These are phyloP conservation scores for Fusarium devonianum DNA, from an alignment of 2,329 filamentous ascomycete genomes.

Conservation along the genomic window DNA sequence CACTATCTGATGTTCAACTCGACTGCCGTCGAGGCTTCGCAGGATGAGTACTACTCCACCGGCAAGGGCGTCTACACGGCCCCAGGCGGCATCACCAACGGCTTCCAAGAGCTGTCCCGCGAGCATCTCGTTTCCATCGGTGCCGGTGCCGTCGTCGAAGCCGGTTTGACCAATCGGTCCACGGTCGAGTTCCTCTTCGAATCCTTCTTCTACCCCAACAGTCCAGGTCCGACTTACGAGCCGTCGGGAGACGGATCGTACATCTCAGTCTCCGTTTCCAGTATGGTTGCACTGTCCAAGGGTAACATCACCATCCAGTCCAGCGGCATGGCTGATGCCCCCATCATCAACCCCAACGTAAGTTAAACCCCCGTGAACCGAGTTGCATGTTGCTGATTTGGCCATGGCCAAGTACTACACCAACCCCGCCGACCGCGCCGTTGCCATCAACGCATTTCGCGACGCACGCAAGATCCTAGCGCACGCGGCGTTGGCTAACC, in stretches of 20 bases:
- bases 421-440: slow-evolving; percentile 41
- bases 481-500: slow-evolving; percentile 36
- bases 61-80: slow-evolving; percentile 35
- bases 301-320: slow-evolving; percentile 37
- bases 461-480: slow-evolving; percentile 44
- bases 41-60: slow-evolving; percentile 35
- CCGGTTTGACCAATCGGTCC: slow-evolving; percentile 36
- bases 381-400: not conserved
- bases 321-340: slow-evolving; percentile 24
- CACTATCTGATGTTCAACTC: slow-evolving; percentile 20
- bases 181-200: slow-evolving; percentile 42
- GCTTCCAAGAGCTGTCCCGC: slow-evolving; percentile 35
- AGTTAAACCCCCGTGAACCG: not conserved
- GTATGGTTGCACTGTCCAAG: slow-evolving; percentile 62
- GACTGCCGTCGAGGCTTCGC: slow-evolving; percentile 12
- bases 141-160: slow-evolving; percentile 28
- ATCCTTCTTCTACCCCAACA: slow-evolving; percentile 40
- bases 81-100: slow-evolving; percentile 38
- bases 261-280: slow-evolving; percentile 20
- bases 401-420: slow-evolving; percentile 36
- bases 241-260: slow-evolving; percentile 37
- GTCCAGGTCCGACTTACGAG: slow-evolving; percentile 39
- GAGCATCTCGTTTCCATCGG: slow-evolving; percentile 29
- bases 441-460: slow-evolving; percentile 45
- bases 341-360: slow-evolving; percentile 31